phyloP scores from a whole-genome alignment of 345 rosid genomes.

The Pseudoturritis turrita region DNA sequence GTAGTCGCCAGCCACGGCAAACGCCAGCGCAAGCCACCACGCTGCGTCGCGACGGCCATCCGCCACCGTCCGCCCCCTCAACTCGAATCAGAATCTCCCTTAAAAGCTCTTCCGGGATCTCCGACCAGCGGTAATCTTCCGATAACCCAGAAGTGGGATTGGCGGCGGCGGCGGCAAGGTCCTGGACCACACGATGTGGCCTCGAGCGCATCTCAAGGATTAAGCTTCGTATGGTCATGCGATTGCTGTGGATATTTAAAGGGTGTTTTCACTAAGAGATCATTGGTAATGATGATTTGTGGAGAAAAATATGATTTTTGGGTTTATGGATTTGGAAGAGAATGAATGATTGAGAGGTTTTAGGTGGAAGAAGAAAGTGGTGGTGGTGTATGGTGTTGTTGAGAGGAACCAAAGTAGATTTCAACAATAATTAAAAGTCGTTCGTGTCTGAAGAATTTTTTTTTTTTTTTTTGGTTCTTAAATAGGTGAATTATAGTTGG shows the following conservation, averaged over 20 bases:
- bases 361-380: constrained; percentile 22
- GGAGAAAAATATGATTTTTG: not conserved
- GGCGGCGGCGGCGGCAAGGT: constrained; percentile 26
- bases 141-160: constrained; percentile 13
- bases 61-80: constrained; percentile 57
- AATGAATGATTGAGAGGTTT: constrained; percentile 19
- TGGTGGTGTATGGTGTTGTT: constrained; percentile 20
- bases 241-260: not conserved
- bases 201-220: constrained; percentile 47
- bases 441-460: not conserved
- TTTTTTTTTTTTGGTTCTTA: not conserved
- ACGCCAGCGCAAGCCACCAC: constrained; percentile 91
- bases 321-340: not conserved
- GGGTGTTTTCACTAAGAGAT: not conserved
- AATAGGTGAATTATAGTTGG: not conserved
- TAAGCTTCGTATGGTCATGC: constrained; percentile 52
- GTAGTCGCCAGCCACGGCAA: constrained; percentile 68
- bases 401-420: constrained; percentile 1
- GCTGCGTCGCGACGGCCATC: constrained; percentile 66
- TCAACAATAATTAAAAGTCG: not conserved
- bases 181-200: constrained; percentile 62
- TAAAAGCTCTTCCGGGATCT: constrained; percentile 71
- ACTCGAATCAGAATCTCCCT: constrained; percentile 60
- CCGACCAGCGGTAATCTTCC: constrained; percentile 53
- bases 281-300: not conserved